Conservation (phyloP, 2,329 filamentous ascomycete species). For the Grosmannia serpens region DNA sequence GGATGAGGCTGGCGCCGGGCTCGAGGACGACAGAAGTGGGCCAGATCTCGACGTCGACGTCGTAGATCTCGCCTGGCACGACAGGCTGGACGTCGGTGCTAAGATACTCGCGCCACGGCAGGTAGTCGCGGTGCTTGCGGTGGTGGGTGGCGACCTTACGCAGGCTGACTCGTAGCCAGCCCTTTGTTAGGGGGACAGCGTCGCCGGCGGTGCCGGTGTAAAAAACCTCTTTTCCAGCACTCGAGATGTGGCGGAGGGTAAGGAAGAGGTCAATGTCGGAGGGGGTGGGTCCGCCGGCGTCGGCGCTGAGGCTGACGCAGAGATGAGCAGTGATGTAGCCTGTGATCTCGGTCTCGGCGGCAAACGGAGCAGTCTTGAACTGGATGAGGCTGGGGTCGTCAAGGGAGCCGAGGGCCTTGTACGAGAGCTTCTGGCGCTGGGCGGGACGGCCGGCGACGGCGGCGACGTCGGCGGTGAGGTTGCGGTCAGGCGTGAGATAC, state of each 20-base stretch:
- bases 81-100: constrained; percentile 44
- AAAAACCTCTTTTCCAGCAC: constrained; percentile 42
- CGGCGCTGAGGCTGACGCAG: constrained; percentile 43
- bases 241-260: constrained; percentile 46
- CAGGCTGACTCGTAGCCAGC: constrained; percentile 48
- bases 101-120: constrained; percentile 48
- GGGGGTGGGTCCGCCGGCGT: constrained; percentile 25
- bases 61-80: constrained; percentile 41
- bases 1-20: constrained; percentile 37
- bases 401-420: constrained; percentile 47
- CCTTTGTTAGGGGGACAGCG: constrained; percentile 49
- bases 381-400: constrained; percentile 35
- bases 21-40: constrained; percentile 47
- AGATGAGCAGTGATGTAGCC: constrained; percentile 55
- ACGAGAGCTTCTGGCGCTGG: constrained; percentile 28
- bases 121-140: constrained; percentile 37
- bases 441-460: neutral
- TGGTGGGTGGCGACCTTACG: constrained; percentile 41
- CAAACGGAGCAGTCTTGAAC: constrained; percentile 47
- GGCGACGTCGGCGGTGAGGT: constrained; percentile 19
- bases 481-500: constrained; percentile 39
- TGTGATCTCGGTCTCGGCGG: constrained; percentile 56
- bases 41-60: constrained; percentile 53
- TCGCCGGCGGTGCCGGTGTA: constrained; percentile 58
- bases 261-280: constrained; percentile 53